Percentiles rank a stretch among this genome's conserved stretches.
Evolutionary conservation across 345 rosid species (phyloP).

Genomic region (Raphanus sativus): DNA sequence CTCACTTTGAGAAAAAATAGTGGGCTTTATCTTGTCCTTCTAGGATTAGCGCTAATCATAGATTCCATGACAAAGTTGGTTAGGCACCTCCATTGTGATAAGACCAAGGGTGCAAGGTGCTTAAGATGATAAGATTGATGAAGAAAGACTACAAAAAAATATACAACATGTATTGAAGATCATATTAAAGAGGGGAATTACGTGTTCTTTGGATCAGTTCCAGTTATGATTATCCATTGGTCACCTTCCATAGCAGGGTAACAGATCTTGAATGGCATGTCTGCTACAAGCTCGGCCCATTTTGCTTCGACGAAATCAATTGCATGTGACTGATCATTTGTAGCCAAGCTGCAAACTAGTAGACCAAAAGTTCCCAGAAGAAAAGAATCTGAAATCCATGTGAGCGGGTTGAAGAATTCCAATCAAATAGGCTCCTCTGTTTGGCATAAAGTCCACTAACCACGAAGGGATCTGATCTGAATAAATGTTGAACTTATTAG

Average conservation of each 20-base stretch:
- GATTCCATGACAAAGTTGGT: constrained; percentile 97
- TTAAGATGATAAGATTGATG: constrained; percentile 38
- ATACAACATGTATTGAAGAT: background rate
- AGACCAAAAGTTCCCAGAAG: constrained; percentile 89
- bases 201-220: constrained; percentile 94
- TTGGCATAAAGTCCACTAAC: constrained; percentile 85
- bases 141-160: background rate
- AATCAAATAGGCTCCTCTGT: constrained; percentile 68
- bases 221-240: constrained; percentile 84
- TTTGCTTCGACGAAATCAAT: constrained; percentile 79
- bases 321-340: constrained; percentile 73
- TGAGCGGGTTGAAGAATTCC: constrained; percentile 93
- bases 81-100: constrained; percentile 94
- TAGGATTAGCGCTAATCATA: constrained; percentile 62
- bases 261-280: constrained; percentile 82
- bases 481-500: constrained; percentile 87
- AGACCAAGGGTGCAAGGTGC: constrained; percentile 73
- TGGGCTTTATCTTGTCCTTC: constrained; percentile 39
- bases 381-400: constrained; percentile 93
- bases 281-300: constrained; percentile 81
- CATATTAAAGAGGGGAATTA: constrained; percentile 28
- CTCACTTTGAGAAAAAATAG: too few species aligned
- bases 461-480: constrained; percentile 90
- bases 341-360: constrained; percentile 65
- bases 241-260: constrained; percentile 83